Conservation (phyloP, 805 yeast species). For the Wickerhamiella lipophila region DNA sequence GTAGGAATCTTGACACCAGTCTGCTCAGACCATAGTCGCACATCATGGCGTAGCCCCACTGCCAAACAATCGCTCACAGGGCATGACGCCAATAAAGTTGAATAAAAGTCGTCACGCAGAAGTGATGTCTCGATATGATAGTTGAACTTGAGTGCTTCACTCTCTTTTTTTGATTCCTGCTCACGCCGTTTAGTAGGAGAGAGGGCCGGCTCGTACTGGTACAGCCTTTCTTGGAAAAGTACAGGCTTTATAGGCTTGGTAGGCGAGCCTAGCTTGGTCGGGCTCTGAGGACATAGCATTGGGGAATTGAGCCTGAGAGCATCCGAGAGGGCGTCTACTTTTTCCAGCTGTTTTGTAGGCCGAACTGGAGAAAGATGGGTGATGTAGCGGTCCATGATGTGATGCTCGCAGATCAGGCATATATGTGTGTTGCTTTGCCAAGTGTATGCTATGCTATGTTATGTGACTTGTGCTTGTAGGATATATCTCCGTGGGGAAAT, state of each 20-base stretch:
- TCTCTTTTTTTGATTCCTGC: not conserved
- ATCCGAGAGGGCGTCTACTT: not conserved
- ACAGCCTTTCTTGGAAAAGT: not conserved
- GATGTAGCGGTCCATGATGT: conserved; percentile 7
- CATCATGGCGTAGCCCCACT: not conserved
- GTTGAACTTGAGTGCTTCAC: not conserved
- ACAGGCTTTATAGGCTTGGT: not conserved
- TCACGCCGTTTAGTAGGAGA: not conserved
- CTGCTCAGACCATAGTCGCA: conserved; percentile 2
- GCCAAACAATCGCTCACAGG: not conserved
- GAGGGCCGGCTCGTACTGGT: not conserved
- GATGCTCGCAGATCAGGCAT: not conserved
- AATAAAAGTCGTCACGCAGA: conserved; percentile 11
- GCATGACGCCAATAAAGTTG: conserved; percentile 1
- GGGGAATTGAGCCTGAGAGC: not conserved
- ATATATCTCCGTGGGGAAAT: too few relatives aligned
- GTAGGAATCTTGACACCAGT: not conserved
- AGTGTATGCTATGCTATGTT: not conserved
- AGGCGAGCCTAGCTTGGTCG: not conserved
- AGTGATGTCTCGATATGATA: not conserved
- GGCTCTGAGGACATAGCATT: conserved; percentile 5
- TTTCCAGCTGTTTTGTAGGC: not conserved
- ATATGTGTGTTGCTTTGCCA: not conserved
- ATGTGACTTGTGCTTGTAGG: too few relatives aligned
- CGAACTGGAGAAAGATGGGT: not conserved